phyloP scores from a whole-genome alignment of 1,284 basidiomycete genomes.

The Chiua sp. region DNA sequence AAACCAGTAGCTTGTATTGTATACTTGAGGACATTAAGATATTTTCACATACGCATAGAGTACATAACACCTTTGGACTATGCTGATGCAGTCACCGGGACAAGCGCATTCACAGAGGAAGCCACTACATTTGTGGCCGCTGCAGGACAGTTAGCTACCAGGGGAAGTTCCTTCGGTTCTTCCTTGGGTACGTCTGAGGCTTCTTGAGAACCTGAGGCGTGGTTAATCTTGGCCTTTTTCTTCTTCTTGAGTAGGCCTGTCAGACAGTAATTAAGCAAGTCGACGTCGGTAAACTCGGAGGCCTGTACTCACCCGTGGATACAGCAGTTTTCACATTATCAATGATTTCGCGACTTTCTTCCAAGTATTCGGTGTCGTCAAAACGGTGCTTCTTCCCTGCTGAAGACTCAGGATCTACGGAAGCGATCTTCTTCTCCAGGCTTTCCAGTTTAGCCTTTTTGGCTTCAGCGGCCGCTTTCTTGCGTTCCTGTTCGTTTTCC shows the following conservation, averaged over 20 bases:
- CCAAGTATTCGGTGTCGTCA: slow-evolving; percentile 92
- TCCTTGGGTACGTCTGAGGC: slow-evolving; percentile 9
- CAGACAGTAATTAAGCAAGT: slow-evolving; percentile 11
- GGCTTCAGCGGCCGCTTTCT: slow-evolving; percentile 80
- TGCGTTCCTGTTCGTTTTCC: slow-evolving; percentile 83
- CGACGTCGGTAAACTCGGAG: neutral
- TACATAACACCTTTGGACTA: slow-evolving; percentile 12
- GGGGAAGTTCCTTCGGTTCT: slow-evolving; percentile 13
- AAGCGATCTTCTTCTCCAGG: slow-evolving; percentile 80
- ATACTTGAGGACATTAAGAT: neutral
- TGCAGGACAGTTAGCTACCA: slow-evolving; percentile 5
- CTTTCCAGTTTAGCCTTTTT: slow-evolving; percentile 87
- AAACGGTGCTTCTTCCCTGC: slow-evolving; percentile 87
- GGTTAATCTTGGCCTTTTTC: slow-evolving; percentile 75
- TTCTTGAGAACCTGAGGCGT: slow-evolving; percentile 38
- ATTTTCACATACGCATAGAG: neutral
- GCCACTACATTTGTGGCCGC: slow-evolving; percentile 4
- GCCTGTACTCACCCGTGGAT: slow-evolving; percentile 59
- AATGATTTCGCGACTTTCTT: slow-evolving; percentile 91
- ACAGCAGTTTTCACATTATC: slow-evolving; percentile 95
- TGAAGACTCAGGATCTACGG: slow-evolving; percentile 51
- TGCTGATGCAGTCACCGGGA: slow-evolving; percentile 20
- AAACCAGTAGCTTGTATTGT: no score
- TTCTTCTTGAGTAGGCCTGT: slow-evolving; percentile 82
- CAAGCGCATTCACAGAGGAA: slow-evolving; percentile 1